Base-by-base conservation (phyloP, 2,329 filamentous ascomycete genomes). In the Diaporthe citrichinensis region DNA sequence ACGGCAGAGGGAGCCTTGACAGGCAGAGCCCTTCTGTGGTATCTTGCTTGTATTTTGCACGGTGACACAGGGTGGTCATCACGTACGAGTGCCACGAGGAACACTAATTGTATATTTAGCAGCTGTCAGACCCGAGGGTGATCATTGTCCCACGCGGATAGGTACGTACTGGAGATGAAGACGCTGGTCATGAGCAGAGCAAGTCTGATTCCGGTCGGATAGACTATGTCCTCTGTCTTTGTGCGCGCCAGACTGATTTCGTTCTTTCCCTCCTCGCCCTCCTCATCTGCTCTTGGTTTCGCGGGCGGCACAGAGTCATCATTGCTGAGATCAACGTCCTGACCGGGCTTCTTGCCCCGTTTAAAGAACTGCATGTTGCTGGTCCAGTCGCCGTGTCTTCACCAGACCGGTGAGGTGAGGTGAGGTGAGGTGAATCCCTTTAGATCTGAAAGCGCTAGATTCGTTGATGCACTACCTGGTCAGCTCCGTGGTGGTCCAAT, bases 81-180 rank as follows among this genome's bases (percentile, higher is more conserved):
- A 78, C 77, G 36, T 71, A 78, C 79, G 67, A 85, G 81, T 14
- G 84, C 81, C 49, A 86, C 81, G 34, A 85, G 79, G 77, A 86
- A 86, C 80, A 86, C 65, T 68, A 25, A 20, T 68, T 8, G 23
- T n/a, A 28, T 53, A 25, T n/a, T 68, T 68, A 68, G 65, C 46
- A 53, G 5, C n/a, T 68, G 6, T 25, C 46, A 68, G 23, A 39
- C 23, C 23, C 4, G 17, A 53, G 23, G 23, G 31, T 53, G 14
- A 10, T 20, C 31, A 25, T 15, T 3, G 31, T 23, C 17, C 28
- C n/a, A 10, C 7, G 2, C 3, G 14, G 31, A 14, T 6, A 39
- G 31, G 8, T 28, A 68, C 65, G 12, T 68, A 68, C 65, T 81
- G 76, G 80, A 81, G 31, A 83, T 78, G 74, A 83, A 84, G 44